A percentile compares a stretch with the other conserved stretches of the same genome.
Conservation (phyloP, 116 monocot species). For the Papilionanthe hybrid region DNA sequence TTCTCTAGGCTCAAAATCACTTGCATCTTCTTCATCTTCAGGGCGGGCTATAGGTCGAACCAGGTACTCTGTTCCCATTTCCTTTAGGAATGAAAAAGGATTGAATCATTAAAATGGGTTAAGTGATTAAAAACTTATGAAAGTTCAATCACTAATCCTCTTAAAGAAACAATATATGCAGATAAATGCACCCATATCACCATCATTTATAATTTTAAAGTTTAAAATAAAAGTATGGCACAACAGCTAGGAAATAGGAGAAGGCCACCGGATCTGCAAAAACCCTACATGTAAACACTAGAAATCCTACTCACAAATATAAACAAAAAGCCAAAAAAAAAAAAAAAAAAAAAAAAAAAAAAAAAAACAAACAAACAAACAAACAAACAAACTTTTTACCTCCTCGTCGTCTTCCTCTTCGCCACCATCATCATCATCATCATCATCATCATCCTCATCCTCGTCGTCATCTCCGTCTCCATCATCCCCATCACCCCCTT, state of each 20-base stretch:
- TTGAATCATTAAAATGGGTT: not conserved
- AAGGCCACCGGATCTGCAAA: not conserved
- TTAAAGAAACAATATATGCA: too few relatives aligned
- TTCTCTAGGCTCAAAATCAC: conserved; percentile 6
- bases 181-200: too few relatives aligned
- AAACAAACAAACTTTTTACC: not conserved
- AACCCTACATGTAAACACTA: not conserved
- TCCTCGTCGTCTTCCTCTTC: not conserved
- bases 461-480: not conserved
- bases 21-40: conserved; percentile 7
- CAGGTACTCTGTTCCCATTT: not conserved
- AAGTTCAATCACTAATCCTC: too few relatives aligned
- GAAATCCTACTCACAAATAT: not conserved
- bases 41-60: conserved; percentile 2
- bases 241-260: too few relatives aligned
- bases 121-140: too few relatives aligned
- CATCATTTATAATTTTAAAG: too few relatives aligned
- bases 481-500: not conserved
- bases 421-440: not conserved
- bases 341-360: too few relatives aligned
- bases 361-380: too few relatives aligned
- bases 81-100: not conserved
- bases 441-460: not conserved
- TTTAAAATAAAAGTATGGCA: too few relatives aligned
- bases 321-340: not conserved